Percentiles rank a stretch among this genome's conserved stretches.
Conservation (phyloP, 352 stramenopile species). For the Thalassiosira mediterranea region DNA sequence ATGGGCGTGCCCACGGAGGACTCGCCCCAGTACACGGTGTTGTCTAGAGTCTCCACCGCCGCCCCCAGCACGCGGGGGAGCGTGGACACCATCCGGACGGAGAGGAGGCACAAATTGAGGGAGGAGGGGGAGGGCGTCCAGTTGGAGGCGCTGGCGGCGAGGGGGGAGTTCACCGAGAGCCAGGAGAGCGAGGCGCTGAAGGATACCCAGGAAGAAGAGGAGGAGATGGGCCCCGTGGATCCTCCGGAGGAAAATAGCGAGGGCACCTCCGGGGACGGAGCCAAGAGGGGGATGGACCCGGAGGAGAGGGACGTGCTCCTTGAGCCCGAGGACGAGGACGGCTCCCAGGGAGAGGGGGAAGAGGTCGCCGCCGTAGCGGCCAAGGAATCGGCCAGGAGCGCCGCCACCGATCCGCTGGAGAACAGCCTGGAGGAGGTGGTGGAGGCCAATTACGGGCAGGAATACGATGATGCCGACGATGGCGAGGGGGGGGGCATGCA, state of each 20-base stretch:
- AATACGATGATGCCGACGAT: conserved; percentile 39
- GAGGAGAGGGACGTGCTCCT: conserved; percentile 25
- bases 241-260: conserved; percentile 31
- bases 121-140: conserved; percentile 5
- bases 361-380: conserved; percentile 15
- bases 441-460: conserved; percentile 24
- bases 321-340: conserved; percentile 17
- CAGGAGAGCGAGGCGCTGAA: neutral
- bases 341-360: conserved; percentile 2
- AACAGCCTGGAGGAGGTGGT: conserved; percentile 50
- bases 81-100: neutral
- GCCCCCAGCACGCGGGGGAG: conserved; percentile 24
- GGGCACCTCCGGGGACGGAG: neutral
- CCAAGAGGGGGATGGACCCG: conserved; percentile 26
- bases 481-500: conserved; percentile 23
- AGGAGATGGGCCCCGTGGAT: conserved; percentile 16
- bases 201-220: neutral
- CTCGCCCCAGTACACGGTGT: conserved; percentile 30
- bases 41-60: conserved; percentile 57
- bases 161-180: neutral
- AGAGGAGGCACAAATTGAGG: conserved; percentile 2
- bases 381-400: conserved; percentile 34
- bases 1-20: conserved; percentile 36
- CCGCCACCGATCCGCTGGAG: conserved; percentile 23
- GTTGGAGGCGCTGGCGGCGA: conserved; percentile 6